A percentile compares a stretch with the other conserved stretches of the same genome.
Evolutionary conservation across 345 rosid genomes (phyloP).

Genomic region (Corchorus capsularis): DNA sequence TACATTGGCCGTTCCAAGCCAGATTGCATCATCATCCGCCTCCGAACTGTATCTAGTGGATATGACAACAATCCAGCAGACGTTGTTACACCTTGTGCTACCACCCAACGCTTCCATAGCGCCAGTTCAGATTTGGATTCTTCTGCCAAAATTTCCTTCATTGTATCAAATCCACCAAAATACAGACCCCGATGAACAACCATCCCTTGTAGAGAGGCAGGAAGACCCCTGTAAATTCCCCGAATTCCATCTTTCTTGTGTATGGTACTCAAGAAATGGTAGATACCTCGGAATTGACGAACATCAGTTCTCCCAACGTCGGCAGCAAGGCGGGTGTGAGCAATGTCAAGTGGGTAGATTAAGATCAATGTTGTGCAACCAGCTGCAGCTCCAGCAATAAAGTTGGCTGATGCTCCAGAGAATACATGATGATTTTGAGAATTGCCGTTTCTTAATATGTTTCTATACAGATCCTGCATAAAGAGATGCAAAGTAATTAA

Average conservation of each 20-base stretch:
- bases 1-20: conserved; percentile 82
- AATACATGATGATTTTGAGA: conserved; percentile 46
- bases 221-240: conserved; percentile 90
- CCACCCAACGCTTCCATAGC: conserved; percentile 84
- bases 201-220: conserved; percentile 90
- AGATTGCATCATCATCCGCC: conserved; percentile 98
- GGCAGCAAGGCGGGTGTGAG: conserved; percentile 92
- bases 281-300: conserved; percentile 87
- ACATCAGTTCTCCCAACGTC: conserved; percentile 72
- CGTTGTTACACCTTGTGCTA: conserved; percentile 89
- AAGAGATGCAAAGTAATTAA: conserved; percentile 1
- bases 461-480: conserved; percentile 76
- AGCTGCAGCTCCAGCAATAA: conserved; percentile 87
- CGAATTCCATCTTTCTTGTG: conserved; percentile 67
- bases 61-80: conserved; percentile 87
- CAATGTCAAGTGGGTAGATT: conserved; percentile 91
- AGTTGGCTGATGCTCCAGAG: conserved; percentile 82
- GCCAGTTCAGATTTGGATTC: conserved; percentile 58
- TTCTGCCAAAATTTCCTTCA: conserved; percentile 69
- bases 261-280: conserved; percentile 79
- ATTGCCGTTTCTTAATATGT: conserved; percentile 60
- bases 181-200: conserved; percentile 82
- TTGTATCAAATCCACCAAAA: conserved; percentile 92
- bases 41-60: conserved; percentile 85
- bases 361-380: conserved; percentile 75